phyloP scores from a whole-genome alignment of 805 yeast genomes.

The Cyberlindnera bimundalis region DNA sequence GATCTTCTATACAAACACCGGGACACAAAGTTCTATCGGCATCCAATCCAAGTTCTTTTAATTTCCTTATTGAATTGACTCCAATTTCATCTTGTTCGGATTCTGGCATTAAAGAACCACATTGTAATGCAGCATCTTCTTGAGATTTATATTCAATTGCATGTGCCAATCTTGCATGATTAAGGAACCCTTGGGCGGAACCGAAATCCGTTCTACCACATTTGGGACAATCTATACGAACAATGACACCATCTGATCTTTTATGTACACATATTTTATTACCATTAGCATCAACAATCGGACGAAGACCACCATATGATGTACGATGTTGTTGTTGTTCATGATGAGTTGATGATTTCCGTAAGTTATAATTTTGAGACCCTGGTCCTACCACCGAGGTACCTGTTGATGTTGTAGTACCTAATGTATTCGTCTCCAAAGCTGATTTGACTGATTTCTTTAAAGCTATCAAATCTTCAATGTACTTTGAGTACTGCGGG shows the following conservation, averaged over 20 bases:
- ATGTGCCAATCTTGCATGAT: slow-evolving; percentile 74
- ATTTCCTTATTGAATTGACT: slow-evolving; percentile 32
- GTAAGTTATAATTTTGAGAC: slow-evolving; percentile 10
- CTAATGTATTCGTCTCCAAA: neutral
- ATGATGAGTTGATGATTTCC: slow-evolving; percentile 14
- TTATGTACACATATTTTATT: slow-evolving; percentile 51
- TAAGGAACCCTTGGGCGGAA: slow-evolving; percentile 76
- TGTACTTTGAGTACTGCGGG: slow-evolving; percentile 33
- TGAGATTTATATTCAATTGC: slow-evolving; percentile 66
- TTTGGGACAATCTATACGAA: slow-evolving; percentile 61
- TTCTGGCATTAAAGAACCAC: slow-evolving; percentile 54
- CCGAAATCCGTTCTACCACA: slow-evolving; percentile 70
- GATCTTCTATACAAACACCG: slow-evolving; percentile 20
- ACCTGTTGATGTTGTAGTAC: neutral
- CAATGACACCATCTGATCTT: slow-evolving; percentile 68
- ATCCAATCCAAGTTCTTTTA: slow-evolving; percentile 37
- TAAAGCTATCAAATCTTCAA: slow-evolving; percentile 38
- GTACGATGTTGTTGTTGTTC: slow-evolving; percentile 32
- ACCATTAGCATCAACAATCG: slow-evolving; percentile 40
- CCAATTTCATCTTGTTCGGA: slow-evolving; percentile 59
- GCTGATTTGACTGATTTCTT: slow-evolving; percentile 15
- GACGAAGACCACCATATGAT: slow-evolving; percentile 45
- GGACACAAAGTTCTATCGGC: slow-evolving; percentile 38
- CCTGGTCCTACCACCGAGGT: slow-evolving; percentile 1
- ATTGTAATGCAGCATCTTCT: slow-evolving; percentile 67